Base-by-base conservation (phyloP, 1,284 basidiomycete species). In the Stygiomarasmius scandens region DNA sequence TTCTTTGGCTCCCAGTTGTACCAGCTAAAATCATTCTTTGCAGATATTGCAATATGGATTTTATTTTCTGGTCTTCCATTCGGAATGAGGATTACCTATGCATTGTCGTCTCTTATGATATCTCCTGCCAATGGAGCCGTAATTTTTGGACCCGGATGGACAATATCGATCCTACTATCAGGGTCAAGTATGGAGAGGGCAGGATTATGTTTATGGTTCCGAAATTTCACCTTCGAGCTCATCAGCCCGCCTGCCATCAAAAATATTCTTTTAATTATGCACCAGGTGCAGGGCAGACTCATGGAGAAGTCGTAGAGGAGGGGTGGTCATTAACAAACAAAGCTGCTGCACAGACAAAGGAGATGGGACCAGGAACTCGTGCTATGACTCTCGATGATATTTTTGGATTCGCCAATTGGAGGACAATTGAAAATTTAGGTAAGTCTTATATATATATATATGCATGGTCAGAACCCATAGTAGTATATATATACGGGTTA, bases 211-310 rank as follows among this genome's bases (percentile, higher is more conserved):
- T 61, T 23, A 52, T 48, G 25, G 52, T 50, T 27, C 62, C 59
- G 0, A 65, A 65, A 48, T 63, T 65, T 34, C 64, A 65, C 38
- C 46, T 63, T 0, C 56, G 56, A 0, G 56, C 58, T 2, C 64
- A 65, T 29, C 27, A 54, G 16, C 49, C 52, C 22, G 49, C 46
- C 23, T 61, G 61, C 20, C 52, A 58, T 23, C 51, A 47, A 0
- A 45, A 49, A 2, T 65, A 52, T 25, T 54, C 62, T 1, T 58
- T 61, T 49, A 55, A 62, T 34, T 59, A 23, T 27, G 55, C 52
- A 1, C 47, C 46, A 48, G 23, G 61, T 12, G 47, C 47, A 1
- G 63, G 61, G 11, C 43, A 56, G 6, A 64, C 61, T 57, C n/a
- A n/a, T n/a, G n/a, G n/a, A 62, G 22, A 34, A 34, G 61, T 51